phyloP scores from a whole-genome alignment of 768 basidiomycete species.

The Crepidotus variabilis region DNA sequence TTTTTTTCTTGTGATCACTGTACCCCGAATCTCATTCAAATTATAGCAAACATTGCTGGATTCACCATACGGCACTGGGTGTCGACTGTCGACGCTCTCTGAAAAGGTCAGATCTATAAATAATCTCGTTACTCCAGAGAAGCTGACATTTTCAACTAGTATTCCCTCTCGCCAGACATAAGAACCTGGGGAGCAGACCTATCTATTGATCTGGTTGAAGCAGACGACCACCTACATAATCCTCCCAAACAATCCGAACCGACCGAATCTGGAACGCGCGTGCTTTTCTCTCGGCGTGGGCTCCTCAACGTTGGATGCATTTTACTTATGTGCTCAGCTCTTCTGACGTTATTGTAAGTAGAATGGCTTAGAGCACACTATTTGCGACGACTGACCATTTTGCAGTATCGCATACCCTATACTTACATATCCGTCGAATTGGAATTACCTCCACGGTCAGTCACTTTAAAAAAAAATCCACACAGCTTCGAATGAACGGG shows the following conservation, averaged over 20 bases:
- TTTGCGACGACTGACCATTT: neutral
- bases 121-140: neutral
- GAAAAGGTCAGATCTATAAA: conserved; percentile 34
- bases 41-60: conserved; percentile 34
- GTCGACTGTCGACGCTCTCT: conserved; percentile 38
- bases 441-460: conserved; percentile 7
- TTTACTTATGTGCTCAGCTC: conserved; percentile 41
- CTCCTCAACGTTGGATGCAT: conserved; percentile 80
- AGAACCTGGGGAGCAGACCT: conserved; percentile 62
- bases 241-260: too few relatives aligned
- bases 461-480: neutral
- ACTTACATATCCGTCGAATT: conserved; percentile 24
- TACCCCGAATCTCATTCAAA: neutral
- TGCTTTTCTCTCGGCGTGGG: too few relatives aligned
- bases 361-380: neutral
- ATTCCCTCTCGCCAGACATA: conserved; percentile 62
- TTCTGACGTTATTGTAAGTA: conserved; percentile 55
- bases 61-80: conserved; percentile 40
- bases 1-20: neutral
- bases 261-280: too few relatives aligned
- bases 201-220: conserved; percentile 50
- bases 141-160: conserved; percentile 33
- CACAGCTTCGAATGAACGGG: neutral
- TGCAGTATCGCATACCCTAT: conserved; percentile 48
- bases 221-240: conserved; percentile 73